Conservation (phyloP, 345 rosid species). For the Heritiera littoralis region DNA sequence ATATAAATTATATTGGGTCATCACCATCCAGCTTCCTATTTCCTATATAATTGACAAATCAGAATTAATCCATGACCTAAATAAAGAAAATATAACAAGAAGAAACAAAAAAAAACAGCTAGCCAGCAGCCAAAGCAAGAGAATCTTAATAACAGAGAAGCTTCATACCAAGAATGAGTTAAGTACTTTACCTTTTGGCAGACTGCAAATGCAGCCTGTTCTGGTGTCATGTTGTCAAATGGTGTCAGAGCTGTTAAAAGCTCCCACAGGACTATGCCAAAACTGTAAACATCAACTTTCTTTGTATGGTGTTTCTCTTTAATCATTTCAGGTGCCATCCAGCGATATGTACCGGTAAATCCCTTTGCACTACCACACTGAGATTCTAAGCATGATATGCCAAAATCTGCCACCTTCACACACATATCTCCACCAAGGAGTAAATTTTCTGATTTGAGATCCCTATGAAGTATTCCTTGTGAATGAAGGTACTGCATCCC, state of each 20-base stretch:
- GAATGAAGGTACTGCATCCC: constrained; percentile 83
- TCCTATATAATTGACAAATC: constrained; percentile 1
- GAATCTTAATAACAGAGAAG: constrained; percentile 6
- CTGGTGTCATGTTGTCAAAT: constrained; percentile 75
- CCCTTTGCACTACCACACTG: constrained; percentile 67
- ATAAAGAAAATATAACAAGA: neutral
- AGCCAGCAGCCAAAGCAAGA: neutral
- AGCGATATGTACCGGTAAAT: constrained; percentile 74
- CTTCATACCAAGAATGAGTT: neutral
- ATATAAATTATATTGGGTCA: neutral
- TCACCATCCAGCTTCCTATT: constrained; percentile 11
- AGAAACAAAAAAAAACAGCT: neutral
- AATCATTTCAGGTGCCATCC: constrained; percentile 95
- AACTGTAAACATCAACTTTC: constrained; percentile 83
- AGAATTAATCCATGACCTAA: neutral
- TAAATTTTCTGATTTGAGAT: constrained; percentile 82
- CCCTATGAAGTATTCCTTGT: constrained; percentile 67
- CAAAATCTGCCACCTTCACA: constrained; percentile 79
- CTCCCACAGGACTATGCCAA: constrained; percentile 84
- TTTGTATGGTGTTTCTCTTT: constrained; percentile 69
- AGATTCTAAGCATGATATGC: constrained; percentile 72
- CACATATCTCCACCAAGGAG: constrained; percentile 67
- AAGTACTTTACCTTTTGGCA: constrained; percentile 62
- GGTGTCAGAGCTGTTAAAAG: constrained; percentile 68
- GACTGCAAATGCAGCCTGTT: constrained; percentile 85